These are phyloP conservation scores for Biscutella laevigata DNA, from an alignment of 441 rosid genomes.

Conservation along the genomic window DNA sequence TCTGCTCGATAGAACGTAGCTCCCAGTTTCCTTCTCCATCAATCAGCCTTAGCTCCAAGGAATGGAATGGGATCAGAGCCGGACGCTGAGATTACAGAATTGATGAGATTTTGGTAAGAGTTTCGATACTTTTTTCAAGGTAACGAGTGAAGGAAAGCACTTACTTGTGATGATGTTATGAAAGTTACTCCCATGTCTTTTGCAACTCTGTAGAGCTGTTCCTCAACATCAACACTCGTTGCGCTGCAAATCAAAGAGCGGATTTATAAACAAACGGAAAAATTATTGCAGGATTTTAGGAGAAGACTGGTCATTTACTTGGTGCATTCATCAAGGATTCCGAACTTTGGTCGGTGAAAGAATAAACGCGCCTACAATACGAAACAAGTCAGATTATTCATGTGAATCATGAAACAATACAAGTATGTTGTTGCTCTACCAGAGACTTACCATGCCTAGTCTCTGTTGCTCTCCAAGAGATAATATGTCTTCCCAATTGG, in stretches of 20 bases:
- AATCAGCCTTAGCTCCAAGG: slow-evolving; percentile 71
- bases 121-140: neutral
- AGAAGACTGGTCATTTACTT: slow-evolving; percentile 46
- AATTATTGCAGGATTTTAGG: neutral
- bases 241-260: slow-evolving; percentile 46
- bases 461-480: slow-evolving; percentile 99
- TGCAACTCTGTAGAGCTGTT: slow-evolving; percentile 89
- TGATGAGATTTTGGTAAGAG: neutral
- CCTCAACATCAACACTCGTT: slow-evolving; percentile 97
- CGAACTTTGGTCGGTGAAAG: slow-evolving; percentile 98
- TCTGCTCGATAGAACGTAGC: slow-evolving; percentile 61
- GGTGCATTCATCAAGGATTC: slow-evolving; percentile 99
- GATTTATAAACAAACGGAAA: neutral
- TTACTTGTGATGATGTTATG: slow-evolving; percentile 93
- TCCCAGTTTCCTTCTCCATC: slow-evolving; percentile 99
- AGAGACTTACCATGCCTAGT: slow-evolving; percentile 97
- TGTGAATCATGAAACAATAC: neutral
- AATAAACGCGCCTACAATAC: slow-evolving; percentile 79
- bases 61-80: slow-evolving; percentile 86
- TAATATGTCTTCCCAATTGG: slow-evolving; percentile 94
- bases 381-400: slow-evolving; percentile 18
- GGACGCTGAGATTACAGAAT: slow-evolving; percentile 63
- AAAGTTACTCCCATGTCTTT: slow-evolving; percentile 81
- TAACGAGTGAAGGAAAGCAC: neutral
- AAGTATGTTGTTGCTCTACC: slow-evolving; percentile 1